Conservation (phyloP, 805 yeast genomes). For the Wickerhamiella lipophila region DNA sequence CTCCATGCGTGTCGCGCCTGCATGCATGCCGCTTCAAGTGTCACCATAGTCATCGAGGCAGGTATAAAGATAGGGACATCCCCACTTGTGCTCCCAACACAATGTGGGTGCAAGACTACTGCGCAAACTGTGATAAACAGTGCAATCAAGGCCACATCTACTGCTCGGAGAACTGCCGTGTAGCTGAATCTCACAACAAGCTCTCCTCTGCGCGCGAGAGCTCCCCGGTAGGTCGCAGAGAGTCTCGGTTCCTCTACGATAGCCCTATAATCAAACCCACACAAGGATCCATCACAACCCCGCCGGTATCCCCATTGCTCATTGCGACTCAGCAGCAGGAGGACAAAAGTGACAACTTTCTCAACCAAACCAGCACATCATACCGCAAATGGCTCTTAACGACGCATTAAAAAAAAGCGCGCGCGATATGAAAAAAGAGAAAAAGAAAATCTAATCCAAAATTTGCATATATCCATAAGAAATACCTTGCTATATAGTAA, state of each 20-base stretch:
- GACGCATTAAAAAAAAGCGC: conserved; percentile 1
- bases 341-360: conserved; percentile 6
- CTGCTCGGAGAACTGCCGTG: conserved; percentile 37
- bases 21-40: conserved; percentile 6
- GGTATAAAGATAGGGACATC: conserved; percentile 1
- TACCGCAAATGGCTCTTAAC: conserved; percentile 10
- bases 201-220: neutral
- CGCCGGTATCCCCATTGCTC: conserved; percentile 21
- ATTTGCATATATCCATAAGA: neutral
- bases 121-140: conserved; percentile 45
- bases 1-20: conserved; percentile 7
- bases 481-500: conserved; percentile 7
- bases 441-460: neutral
- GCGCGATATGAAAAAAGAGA: neutral
- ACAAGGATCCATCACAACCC: conserved; percentile 14
- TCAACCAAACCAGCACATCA: conserved; percentile 10
- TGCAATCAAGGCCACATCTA: conserved; percentile 35
- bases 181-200: conserved; percentile 11
- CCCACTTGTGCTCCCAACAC: neutral
- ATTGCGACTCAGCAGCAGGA: conserved; percentile 13
- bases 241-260: conserved; percentile 18
- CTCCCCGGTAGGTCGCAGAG: conserved; percentile 6
- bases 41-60: conserved; percentile 5
- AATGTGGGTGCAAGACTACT: conserved; percentile 40
- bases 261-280: conserved; percentile 21